Base-by-base conservation (phyloP, 2,329 filamentous ascomycete species). In the Fusarium hostae region DNA sequence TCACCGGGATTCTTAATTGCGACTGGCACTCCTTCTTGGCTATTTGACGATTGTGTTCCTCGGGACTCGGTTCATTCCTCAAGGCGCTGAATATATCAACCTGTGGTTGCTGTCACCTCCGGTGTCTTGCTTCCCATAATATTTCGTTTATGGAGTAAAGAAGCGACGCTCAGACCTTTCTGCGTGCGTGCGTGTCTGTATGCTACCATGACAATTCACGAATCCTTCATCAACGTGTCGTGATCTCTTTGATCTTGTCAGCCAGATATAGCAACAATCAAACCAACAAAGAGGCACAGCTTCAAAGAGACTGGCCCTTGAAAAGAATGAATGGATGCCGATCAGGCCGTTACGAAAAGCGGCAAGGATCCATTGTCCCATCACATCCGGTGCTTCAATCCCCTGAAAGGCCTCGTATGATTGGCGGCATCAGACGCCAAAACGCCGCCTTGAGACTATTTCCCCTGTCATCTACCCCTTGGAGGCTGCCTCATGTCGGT, bases 321-420 rank as follows among this genome's bases (percentile, higher is more conserved):
- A 63, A 56, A 67, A 58, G 50, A 71, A 61, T 55, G 52, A 37
- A 73, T 56, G 71, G 51, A 72, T 52, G 68, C 64, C 51, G 70
- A 76, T 71, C 73, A 71, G 67, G 67, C 74, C 72, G 74, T 76
- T 76, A 63, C 62, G 70, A 60, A 72, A 66, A 56, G 50, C 57
- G 70, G 70, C 74, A 73, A 63, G 70, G 72, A 70, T 73, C 41
- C 59, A 59, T 63, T 55, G 51, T 60, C 59, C 66, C 70, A 67
- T 64, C 67, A 66, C 69, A 71, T 71, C 65, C 62, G 57, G 71
- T 32, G 48, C 67, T 63, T 60, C 52, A 47, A 56, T 75, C 74
- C 64, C 74, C 74, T 76, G 74, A 71, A 72, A 55, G 45, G 39
- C 59, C 58, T 59, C 52, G 34, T 57, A 51, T 75, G 63, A 76